These are phyloP conservation scores for Fusarium sp. DNA, from an alignment of 2,329 filamentous ascomycete species.

Conservation along the genomic window DNA sequence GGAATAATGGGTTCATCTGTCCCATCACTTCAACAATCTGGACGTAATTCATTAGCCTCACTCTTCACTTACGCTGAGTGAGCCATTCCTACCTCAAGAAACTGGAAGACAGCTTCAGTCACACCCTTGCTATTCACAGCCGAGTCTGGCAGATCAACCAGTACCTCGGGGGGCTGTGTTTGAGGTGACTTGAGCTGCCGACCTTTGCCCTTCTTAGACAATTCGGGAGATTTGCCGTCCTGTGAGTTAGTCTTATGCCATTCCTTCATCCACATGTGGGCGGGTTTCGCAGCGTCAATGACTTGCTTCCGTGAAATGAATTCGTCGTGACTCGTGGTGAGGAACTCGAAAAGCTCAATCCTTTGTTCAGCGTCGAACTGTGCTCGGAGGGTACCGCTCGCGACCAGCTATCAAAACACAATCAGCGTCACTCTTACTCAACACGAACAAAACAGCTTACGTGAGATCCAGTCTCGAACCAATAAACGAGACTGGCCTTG, in stretches of 20 bases:
- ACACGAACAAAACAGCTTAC: conserved; percentile 62
- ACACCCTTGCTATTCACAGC: conserved; percentile 72
- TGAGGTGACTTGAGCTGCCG: conserved; percentile 73
- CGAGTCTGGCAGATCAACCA: conserved; percentile 71
- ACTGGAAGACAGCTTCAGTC: conserved; percentile 73
- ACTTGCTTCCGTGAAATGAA: conserved; percentile 81
- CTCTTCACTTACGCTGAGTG: conserved; percentile 37
- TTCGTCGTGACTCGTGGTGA: conserved; percentile 83
- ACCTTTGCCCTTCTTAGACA: conserved; percentile 76
- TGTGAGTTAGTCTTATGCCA: conserved; percentile 72
- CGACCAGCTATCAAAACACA: conserved; percentile 73
- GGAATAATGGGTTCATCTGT: conserved; percentile 76
- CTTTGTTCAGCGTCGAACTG: conserved; percentile 85
- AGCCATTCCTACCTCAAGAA: conserved; percentile 69
- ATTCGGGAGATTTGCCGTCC: conserved; percentile 74
- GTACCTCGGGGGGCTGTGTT: conserved; percentile 69
- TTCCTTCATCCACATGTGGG: conserved; percentile 76
- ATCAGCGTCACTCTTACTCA: conserved; percentile 46
- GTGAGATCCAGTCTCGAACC: conserved; percentile 87
- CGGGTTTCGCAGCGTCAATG: conserved; percentile 72
- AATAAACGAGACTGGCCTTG: conserved; percentile 87
- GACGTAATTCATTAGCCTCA: conserved; percentile 43
- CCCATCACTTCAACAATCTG: conserved; percentile 77
- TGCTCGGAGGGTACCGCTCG: conserved; percentile 81
- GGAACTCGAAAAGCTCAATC: conserved; percentile 88